Evolutionary conservation across 2,329 filamentous ascomycete genomes (phyloP).

Genomic region (Aspergillus hiratsukae): DNA sequence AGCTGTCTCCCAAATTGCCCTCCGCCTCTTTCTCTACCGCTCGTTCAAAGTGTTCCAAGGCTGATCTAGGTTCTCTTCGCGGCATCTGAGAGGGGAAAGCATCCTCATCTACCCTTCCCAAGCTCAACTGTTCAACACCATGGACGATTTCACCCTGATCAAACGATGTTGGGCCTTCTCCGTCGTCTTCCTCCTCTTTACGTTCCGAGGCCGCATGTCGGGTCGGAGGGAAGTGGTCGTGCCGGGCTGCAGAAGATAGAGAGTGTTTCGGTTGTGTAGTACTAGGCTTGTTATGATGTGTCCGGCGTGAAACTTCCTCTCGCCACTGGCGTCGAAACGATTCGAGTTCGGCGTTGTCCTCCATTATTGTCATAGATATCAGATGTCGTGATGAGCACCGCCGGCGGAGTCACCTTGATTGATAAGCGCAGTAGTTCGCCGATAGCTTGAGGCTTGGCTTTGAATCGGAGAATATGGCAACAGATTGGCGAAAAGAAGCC

Average conservation of each 20-base stretch:
- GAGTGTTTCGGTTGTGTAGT: constrained; percentile 13
- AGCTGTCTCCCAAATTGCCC: constrained; percentile 82
- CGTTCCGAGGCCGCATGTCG: constrained; percentile 35
- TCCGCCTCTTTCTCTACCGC: constrained; percentile 83
- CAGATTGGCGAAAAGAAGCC: not conserved
- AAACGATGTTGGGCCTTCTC: constrained; percentile 18
- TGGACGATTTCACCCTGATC: constrained; percentile 31
- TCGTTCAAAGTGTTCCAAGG: constrained; percentile 86
- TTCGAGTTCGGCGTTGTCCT: constrained; percentile 67
- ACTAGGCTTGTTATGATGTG: constrained; percentile 17
- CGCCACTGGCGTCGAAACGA: constrained; percentile 82
- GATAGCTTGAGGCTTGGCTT: not conserved
- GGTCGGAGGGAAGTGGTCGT: constrained; percentile 33
- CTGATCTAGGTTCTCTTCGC: constrained; percentile 60
- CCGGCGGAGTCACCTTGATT: constrained; percentile 11
- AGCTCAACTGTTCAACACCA: constrained; percentile 32
- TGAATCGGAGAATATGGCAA: not conserved
- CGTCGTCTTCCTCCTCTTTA: constrained; percentile 36
- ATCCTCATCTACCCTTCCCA: constrained; percentile 35
- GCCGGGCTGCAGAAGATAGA: constrained; percentile 16
- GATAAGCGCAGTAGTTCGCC: constrained; percentile 16
- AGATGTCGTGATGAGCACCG: constrained; percentile 18
- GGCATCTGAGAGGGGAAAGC: constrained; percentile 28
- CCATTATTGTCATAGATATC: constrained; percentile 27
- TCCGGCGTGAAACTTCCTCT: constrained; percentile 65